Evolutionary conservation across 164 flowering plant species (phyloP).

Genomic region (Berberis thunbergii): DNA sequence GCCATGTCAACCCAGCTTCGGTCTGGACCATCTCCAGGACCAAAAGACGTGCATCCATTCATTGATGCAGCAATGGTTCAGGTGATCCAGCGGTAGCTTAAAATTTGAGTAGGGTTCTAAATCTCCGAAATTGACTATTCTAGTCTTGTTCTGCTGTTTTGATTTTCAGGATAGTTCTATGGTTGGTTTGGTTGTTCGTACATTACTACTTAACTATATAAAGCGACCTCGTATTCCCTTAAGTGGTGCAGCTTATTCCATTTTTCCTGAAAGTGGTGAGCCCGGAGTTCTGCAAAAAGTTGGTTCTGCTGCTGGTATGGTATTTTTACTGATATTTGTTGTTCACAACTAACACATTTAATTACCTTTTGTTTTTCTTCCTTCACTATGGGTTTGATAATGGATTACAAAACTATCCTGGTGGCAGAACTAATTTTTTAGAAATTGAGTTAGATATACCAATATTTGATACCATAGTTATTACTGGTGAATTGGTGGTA

Average conservation of each 20-base stretch:
- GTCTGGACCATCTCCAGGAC: constrained; percentile 83
- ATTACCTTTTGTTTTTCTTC: background rate
- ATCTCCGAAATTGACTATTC: constrained; percentile 4
- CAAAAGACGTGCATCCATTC: constrained; percentile 77
- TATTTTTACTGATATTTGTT: constrained; percentile 6
- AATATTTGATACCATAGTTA: no score
- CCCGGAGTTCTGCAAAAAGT: constrained; percentile 82
- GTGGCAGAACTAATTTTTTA: no score
- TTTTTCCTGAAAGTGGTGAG: constrained; percentile 52
- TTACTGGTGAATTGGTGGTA: no score
- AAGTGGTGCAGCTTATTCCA: constrained; percentile 35
- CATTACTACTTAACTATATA: constrained; percentile 34
- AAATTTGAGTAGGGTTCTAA: background rate
- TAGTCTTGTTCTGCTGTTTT: background rate
- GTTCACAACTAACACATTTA: background rate
- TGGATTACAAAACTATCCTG: no score
- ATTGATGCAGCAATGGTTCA: constrained; percentile 80
- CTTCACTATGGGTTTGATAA: no score
- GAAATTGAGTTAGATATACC: no score
- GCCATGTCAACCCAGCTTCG: constrained; percentile 95
- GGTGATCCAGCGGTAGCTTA: constrained; percentile 28
- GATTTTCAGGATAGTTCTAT: background rate
- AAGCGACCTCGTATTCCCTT: constrained; percentile 41
- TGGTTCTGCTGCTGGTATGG: constrained; percentile 89
- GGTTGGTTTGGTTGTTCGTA: background rate